Evolutionary conservation across 2,329 filamentous ascomycete genomes (phyloP).

Genomic region (Colletotrichum scovillei): DNA sequence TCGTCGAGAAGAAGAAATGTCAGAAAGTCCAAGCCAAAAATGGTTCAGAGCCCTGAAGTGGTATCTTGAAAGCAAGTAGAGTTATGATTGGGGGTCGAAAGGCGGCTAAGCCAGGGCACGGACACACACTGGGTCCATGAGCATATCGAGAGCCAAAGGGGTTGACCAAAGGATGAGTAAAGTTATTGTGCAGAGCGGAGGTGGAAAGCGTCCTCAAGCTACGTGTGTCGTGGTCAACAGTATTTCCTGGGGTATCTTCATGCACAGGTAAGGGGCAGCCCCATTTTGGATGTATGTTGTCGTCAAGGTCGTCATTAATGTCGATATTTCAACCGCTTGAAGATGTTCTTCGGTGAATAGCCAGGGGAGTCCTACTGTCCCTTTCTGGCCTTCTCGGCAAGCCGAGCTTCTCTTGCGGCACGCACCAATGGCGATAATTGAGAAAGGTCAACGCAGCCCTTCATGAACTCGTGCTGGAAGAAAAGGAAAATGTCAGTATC

Average conservation of each 20-base stretch:
- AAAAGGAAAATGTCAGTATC: slow-evolving; percentile 19
- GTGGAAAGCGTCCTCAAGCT: slow-evolving; percentile 12
- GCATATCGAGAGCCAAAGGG: not conserved
- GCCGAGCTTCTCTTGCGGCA: slow-evolving; percentile 85
- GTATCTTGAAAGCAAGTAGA: slow-evolving; percentile 36
- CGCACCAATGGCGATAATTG: slow-evolving; percentile 89
- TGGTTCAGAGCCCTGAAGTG: slow-evolving; percentile 24
- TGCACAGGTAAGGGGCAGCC: slow-evolving; percentile 29
- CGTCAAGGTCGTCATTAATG: slow-evolving; percentile 33
- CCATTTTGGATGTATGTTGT: slow-evolving; percentile 22
- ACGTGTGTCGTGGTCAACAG: slow-evolving; percentile 27
- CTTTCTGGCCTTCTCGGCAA: slow-evolving; percentile 84
- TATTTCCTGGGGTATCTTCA: slow-evolving; percentile 33
- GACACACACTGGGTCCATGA: not conserved
- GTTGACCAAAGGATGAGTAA: not conserved
- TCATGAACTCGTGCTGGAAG: slow-evolving; percentile 82
- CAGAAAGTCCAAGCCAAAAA: slow-evolving; percentile 23
- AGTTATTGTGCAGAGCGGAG: not conserved
- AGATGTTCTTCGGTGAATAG: slow-evolving; percentile 25
- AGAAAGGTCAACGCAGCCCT: slow-evolving; percentile 76
- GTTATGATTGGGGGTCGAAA: slow-evolving; percentile 29
- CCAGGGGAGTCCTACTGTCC: slow-evolving; percentile 50
- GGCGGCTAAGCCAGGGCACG: slow-evolving; percentile 19
- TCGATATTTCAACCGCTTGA: slow-evolving; percentile 33
- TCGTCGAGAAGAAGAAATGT: slow-evolving; percentile 28